Conservation (phyloP, 2,329 filamentous ascomycete genomes). For the Apiospora malaysiana region DNA sequence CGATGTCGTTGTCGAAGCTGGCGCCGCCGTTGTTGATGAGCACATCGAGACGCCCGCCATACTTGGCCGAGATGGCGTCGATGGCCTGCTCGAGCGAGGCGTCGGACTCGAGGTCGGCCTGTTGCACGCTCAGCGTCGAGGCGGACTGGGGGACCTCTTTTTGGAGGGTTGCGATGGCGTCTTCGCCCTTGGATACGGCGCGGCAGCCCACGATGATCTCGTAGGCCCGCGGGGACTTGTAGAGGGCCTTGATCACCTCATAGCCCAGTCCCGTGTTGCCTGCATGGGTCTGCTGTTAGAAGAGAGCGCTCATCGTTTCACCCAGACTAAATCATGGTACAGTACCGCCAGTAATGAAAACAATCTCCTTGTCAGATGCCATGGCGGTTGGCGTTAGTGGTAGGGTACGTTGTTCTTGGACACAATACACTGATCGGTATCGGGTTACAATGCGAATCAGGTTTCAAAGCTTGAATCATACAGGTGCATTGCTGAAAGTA, state of each 20-base stretch:
- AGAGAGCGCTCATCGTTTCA: constrained; percentile 49
- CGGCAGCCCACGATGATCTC: constrained; percentile 62
- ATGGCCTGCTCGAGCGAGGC: constrained; percentile 54
- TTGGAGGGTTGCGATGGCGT: constrained; percentile 49
- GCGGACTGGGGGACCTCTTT: constrained; percentile 46
- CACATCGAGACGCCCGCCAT: constrained; percentile 56
- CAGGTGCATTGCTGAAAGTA: too few species aligned
- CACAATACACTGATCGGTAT: too few species aligned
- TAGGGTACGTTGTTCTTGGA: too few species aligned
- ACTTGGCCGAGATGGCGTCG: constrained; percentile 46
- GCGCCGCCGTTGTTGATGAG: constrained; percentile 64
- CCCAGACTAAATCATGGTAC: neutral
- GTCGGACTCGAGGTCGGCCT: constrained; percentile 61
- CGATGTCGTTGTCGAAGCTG: constrained; percentile 47
- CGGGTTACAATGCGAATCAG: too few species aligned
- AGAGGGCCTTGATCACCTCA: constrained; percentile 61
- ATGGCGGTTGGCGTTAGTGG: neutral
- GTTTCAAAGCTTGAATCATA: too few species aligned
- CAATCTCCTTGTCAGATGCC: constrained; percentile 10
- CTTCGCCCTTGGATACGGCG: constrained; percentile 54
- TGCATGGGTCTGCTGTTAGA: constrained; percentile 48
- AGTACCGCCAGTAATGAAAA: constrained; percentile 18
- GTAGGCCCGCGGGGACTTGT: constrained; percentile 52
- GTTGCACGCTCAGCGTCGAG: constrained; percentile 52
- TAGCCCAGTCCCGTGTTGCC: constrained; percentile 67